These are phyloP conservation scores for Blastomyces silverae DNA, from an alignment of 2,329 filamentous ascomycete species.

Conservation along the genomic window DNA sequence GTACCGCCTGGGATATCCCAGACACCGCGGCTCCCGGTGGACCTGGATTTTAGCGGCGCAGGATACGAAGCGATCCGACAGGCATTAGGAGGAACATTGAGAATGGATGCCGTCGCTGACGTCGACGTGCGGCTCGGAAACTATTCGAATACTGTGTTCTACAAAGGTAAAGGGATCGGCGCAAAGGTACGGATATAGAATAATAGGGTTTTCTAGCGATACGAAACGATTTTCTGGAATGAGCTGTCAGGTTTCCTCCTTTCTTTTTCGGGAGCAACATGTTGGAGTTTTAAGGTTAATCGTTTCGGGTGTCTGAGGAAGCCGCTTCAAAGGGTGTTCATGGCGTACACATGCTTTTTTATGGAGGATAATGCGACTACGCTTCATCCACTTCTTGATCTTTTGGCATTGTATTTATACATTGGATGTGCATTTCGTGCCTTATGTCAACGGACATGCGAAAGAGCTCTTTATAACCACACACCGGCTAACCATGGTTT, in stretches of 20 bases:
- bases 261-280: conserved; percentile 13
- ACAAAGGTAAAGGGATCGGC: conserved; percentile 62
- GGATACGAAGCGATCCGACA: conserved; percentile 75
- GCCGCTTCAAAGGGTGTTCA: background rate
- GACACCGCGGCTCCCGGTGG: conserved; percentile 72
- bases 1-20: conserved; percentile 66
- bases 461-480: background rate
- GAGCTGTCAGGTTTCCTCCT: conserved; percentile 13
- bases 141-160: conserved; percentile 68
- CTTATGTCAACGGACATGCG: background rate
- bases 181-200: conserved; percentile 49
- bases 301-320: background rate
- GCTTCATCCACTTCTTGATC: background rate
- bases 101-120: conserved; percentile 68
- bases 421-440: background rate
- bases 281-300: conserved; percentile 15
- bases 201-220: background rate
- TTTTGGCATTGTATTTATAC: conserved; percentile 6
- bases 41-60: conserved; percentile 67
- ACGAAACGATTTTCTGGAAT: background rate
- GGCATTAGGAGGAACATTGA: conserved; percentile 72
- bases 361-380: background rate
- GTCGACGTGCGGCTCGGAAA: conserved; percentile 67
- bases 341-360: background rate
- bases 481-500: background rate